phyloP scores from a whole-genome alignment of 2,329 filamentous ascomycete genomes.

The Elsinoe fawcettii region DNA sequence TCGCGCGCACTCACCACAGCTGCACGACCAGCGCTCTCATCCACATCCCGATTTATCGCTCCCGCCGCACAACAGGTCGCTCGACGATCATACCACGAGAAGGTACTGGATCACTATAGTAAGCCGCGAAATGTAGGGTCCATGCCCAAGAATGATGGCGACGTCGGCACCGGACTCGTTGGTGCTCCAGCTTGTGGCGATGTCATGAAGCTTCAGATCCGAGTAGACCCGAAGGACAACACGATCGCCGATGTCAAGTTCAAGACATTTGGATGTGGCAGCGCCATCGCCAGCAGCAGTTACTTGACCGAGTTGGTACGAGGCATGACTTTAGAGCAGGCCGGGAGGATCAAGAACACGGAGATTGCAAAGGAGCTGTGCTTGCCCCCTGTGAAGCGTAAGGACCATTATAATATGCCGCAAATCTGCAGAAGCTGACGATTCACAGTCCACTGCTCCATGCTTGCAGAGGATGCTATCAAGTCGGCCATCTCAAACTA shows the following conservation, averaged over 20 bases:
- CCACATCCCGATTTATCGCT: conserved; percentile 40
- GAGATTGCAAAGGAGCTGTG: conserved; percentile 97
- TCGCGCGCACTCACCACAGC: conserved; percentile 43
- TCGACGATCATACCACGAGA: conserved; percentile 55
- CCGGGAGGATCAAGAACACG: conserved; percentile 86
- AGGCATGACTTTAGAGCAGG: conserved; percentile 94
- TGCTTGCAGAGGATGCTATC: conserved; percentile 88
- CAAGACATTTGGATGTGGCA: conserved; percentile 95
- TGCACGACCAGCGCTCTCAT: conserved; percentile 37
- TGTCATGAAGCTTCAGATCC: conserved; percentile 90
- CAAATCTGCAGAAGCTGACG: background rate
- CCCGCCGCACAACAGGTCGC: conserved; percentile 33
- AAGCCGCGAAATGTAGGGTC: conserved; percentile 70
- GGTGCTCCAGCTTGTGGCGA: conserved; percentile 85
- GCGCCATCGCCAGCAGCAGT: conserved; percentile 86
- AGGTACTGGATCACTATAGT: conserved; percentile 75
- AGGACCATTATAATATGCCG: conserved; percentile 32
- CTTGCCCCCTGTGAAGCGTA: conserved; percentile 78
- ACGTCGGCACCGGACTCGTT: conserved; percentile 87
- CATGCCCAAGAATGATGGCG: conserved; percentile 68
- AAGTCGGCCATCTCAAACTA: conserved; percentile 87
- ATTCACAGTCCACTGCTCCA: conserved; percentile 73
- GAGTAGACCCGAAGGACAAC: conserved; percentile 78
- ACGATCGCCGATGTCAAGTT: conserved; percentile 93
- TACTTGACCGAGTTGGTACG: conserved; percentile 92